Percentiles rank a stretch among this genome's conserved stretches.
These are phyloP conservation scores for Pichia sp. DNA, from an alignment of 1,139 yeast genomes.

Conservation along the genomic window DNA sequence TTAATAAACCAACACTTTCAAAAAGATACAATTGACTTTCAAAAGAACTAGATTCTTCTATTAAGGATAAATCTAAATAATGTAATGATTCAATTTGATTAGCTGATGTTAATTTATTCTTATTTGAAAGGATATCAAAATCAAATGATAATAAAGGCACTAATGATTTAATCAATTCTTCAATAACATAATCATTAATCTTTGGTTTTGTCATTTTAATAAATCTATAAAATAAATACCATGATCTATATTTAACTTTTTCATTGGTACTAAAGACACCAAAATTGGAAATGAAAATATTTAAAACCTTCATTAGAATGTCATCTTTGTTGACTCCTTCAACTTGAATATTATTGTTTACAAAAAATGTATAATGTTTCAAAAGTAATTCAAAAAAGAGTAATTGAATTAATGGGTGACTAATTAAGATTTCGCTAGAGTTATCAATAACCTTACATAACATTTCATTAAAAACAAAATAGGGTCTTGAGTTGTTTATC, in stretches of 20 bases:
- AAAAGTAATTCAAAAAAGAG: constrained; percentile 79
- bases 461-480: constrained; percentile 52
- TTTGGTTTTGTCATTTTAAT: constrained; percentile 70
- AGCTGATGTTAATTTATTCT: constrained; percentile 16
- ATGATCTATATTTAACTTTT: constrained; percentile 75
- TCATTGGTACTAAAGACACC: constrained; percentile 73
- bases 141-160: constrained; percentile 27
- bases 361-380: constrained; percentile 67
- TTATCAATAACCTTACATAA: constrained; percentile 57
- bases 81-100: constrained; percentile 8
- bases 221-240: constrained; percentile 86
- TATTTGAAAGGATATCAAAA: constrained; percentile 19
- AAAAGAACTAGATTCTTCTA: constrained; percentile 54
- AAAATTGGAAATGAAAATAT: constrained; percentile 69
- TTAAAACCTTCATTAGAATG: constrained; percentile 58
- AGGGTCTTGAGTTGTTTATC: constrained; percentile 57
- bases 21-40: constrained; percentile 76
- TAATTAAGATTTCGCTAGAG: constrained; percentile 40
- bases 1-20: constrained; percentile 70
- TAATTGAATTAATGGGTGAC: constrained; percentile 75
- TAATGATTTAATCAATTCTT: constrained; percentile 39
- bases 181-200: constrained; percentile 44
- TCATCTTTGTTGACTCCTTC: constrained; percentile 39
- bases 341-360: constrained; percentile 36
- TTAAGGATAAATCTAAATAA: constrained; percentile 34